phyloP scores from a whole-genome alignment of 352 stramenopile genomes.

The Lagenidium giganteum region DNA sequence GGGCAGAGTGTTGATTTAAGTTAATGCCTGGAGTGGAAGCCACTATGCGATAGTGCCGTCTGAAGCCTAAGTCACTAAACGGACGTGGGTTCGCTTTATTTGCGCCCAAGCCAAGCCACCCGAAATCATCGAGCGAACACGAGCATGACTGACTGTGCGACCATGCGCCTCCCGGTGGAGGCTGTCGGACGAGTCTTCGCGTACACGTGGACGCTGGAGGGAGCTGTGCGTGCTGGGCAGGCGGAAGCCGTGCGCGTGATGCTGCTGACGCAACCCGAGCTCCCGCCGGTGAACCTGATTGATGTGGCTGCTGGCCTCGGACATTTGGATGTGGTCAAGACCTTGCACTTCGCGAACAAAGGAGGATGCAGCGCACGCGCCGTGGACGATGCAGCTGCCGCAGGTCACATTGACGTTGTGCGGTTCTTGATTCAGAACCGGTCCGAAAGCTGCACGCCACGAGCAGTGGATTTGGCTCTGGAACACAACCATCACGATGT shows the following conservation, averaged over 20 bases:
- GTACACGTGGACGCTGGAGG: conserved; percentile 33
- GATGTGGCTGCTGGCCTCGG: conserved; percentile 29
- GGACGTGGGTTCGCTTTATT: too few relatives aligned
- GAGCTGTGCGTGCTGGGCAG: conserved; percentile 21
- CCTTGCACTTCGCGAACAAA: conserved; percentile 27
- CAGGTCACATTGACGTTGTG: conserved; percentile 34
- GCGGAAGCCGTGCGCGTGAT: conserved; percentile 31
- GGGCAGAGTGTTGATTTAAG: too few relatives aligned
- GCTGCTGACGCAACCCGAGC: conserved; percentile 12
- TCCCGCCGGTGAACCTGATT: conserved; percentile 29
- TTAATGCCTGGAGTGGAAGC: too few relatives aligned
- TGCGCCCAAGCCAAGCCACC: too few relatives aligned
- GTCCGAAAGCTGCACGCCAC: conserved; percentile 34
- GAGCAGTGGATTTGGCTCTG: conserved; percentile 27
- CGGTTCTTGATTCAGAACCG: conserved; percentile 43
- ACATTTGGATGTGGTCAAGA: conserved; percentile 28
- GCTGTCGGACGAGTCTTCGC: conserved; percentile 33
- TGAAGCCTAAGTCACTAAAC: too few relatives aligned
- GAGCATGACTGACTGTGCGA: too few relatives aligned
- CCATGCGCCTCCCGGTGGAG: conserved; percentile 54
- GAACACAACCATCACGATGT: conserved; percentile 24
- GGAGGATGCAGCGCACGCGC: conserved; percentile 29
- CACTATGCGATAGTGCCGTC: too few relatives aligned
- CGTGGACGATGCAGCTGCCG: conserved; percentile 35
- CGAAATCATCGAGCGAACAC: too few relatives aligned